Base-by-base conservation (phyloP, 2,329 filamentous ascomycete genomes). In the Sphaerulina musiva region DNA sequence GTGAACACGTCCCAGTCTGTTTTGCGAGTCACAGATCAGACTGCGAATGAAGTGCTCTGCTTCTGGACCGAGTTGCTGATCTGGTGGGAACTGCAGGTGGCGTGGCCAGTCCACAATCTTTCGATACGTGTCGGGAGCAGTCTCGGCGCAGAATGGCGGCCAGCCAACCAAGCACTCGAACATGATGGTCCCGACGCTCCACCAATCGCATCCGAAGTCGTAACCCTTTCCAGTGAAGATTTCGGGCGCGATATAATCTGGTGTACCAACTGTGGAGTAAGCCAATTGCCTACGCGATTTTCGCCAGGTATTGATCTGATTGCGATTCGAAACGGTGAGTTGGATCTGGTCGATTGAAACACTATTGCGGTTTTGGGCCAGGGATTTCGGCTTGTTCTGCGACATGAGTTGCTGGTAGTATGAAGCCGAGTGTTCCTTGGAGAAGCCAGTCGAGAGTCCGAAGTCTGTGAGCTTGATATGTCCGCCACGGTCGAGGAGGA, bases 51-150 rank as follows among this genome's bases (percentile, higher is more conserved):
- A 80, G 67, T 92, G 87, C 74, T 97, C 92, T 0, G 93, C 91
- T 68, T 96, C 91, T 1, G 81, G 80, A 41, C 89, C 89, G 34
- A 98, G 78, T 57, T 89, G 87, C 66, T 96, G 87, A 71, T 98
- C 93, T 57, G 95, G 91, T 0, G 93, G 93, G 78, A 98, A 97
- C 73, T 95, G 95, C 46, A 98, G 76, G 56, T 92, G 90, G 68
- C 95, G 86, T 53, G 89, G 85, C 93, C 93, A 98, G 75, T 96
- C 95, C 66, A 98, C 90, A 71, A 98, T 98, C 80, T 98, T 98
- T 63, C 92, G 86, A 75, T 98, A 98, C 1, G 93, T 97, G 72
- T 97, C 93, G 69, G 95, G 92, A 57, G 90, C 88, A 70, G 97
- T 92, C 71, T 98, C 93, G 17, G 93, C 92, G 71, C 93, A 98